Conservation (phyloP, 805 yeast species). For the Wickerhamiella kurtzmanii region DNA sequence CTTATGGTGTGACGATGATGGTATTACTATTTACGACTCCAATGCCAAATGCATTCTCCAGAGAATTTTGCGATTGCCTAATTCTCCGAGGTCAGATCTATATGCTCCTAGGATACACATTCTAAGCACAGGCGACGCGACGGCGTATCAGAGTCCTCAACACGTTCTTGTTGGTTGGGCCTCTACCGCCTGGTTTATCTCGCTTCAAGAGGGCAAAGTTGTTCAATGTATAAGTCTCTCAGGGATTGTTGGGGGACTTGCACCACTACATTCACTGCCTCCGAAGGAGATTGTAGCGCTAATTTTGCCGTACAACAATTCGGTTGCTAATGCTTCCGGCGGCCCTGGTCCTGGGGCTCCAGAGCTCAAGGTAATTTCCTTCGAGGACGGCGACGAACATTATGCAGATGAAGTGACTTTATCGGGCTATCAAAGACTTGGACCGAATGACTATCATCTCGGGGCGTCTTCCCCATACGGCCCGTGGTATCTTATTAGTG, state of each 20-base stretch:
- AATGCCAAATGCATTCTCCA: slow-evolving; percentile 36
- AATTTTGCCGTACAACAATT: background rate
- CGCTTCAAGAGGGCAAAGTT: slow-evolving; percentile 7
- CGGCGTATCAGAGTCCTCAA: slow-evolving; percentile 38
- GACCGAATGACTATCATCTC: slow-evolving; percentile 57
- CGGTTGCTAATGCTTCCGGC: background rate
- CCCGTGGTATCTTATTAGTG: slow-evolving; percentile 57
- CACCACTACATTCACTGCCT: slow-evolving; percentile 3
- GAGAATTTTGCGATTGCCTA: slow-evolving; percentile 43
- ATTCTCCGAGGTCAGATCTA: slow-evolving; percentile 53
- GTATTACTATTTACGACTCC: slow-evolving; percentile 56
- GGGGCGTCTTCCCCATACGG: slow-evolving; percentile 10
- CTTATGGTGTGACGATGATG: slow-evolving; percentile 75
- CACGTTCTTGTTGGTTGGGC: slow-evolving; percentile 74
- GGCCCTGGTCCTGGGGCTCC: slow-evolving; percentile 29
- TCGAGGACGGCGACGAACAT: slow-evolving; percentile 52
- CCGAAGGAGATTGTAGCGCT: slow-evolving; percentile 12
- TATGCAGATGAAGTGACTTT: slow-evolving; percentile 69
- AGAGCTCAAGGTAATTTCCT: slow-evolving; percentile 57
- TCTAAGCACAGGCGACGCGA: slow-evolving; percentile 14
- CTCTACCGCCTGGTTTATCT: slow-evolving; percentile 55
- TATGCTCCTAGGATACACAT: slow-evolving; percentile 61
- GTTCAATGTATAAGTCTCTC: background rate
- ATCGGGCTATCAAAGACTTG: slow-evolving; percentile 42
- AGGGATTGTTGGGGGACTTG: slow-evolving; percentile 10